These are phyloP conservation scores for Austroboletus niveus DNA, from an alignment of 1,284 basidiomycete genomes.

Conservation along the genomic window DNA sequence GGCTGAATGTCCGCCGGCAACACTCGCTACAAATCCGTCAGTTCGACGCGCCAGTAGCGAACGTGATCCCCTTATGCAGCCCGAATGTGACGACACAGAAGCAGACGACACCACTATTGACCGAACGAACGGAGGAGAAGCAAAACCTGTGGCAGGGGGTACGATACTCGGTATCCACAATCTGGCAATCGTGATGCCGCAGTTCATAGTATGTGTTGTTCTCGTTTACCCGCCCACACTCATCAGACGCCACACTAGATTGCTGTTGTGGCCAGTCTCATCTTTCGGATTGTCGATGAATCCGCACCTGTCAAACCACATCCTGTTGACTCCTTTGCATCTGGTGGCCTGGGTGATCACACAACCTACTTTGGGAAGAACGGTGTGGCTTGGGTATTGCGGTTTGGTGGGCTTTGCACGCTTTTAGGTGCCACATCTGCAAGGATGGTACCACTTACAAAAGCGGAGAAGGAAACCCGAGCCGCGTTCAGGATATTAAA, in stretches of 20 bases:
- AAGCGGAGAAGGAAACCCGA: conserved; percentile 85
- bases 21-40: background rate
- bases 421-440: conserved; percentile 72
- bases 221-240: background rate
- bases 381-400: conserved; percentile 90
- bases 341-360: conserved; percentile 35
- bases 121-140: conserved; percentile 39
- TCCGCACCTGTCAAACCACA: conserved; percentile 37
- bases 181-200: conserved; percentile 89
- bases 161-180: conserved; percentile 96
- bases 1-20: conserved; percentile 30
- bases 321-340: conserved; percentile 8
- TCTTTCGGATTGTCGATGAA: conserved; percentile 80
- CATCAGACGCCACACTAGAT: conserved; percentile 50
- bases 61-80: conserved; percentile 65
- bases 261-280: conserved; percentile 83
- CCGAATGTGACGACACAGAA: conserved; percentile 40
- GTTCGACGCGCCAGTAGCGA: conserved; percentile 36
- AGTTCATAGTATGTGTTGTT: conserved; percentile 72
- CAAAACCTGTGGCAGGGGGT: conserved; percentile 77
- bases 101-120: conserved; percentile 45
- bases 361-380: conserved; percentile 75
- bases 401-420: conserved; percentile 87
- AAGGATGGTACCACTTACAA: conserved; percentile 81
- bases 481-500: conserved; percentile 78